Percentiles rank a stretch among this genome's conserved stretches.
phyloP scores from a whole-genome alignment of 768 basidiomycete genomes.

The Russula dissimulans region DNA sequence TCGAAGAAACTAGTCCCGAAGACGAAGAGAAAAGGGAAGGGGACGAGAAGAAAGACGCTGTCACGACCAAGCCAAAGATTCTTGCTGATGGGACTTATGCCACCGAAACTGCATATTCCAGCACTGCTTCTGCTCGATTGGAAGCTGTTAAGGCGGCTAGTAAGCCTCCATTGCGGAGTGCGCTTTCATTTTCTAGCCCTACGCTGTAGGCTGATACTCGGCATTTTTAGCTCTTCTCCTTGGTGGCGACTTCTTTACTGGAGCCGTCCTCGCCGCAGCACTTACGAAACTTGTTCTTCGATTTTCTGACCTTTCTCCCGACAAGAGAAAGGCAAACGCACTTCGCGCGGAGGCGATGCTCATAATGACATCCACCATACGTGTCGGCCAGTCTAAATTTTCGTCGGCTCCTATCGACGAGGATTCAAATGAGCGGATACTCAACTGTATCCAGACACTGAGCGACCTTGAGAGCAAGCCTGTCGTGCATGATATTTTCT shows the following conservation, averaged over 20 bases:
- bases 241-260: constrained; percentile 96
- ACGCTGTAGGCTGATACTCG: neutral
- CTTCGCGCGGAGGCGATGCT: constrained; percentile 94
- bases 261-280: constrained; percentile 78
- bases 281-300: constrained; percentile 88
- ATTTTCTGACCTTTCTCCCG: constrained; percentile 42
- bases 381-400: constrained; percentile 95
- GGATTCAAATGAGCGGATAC: constrained; percentile 91
- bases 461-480: constrained; percentile 59
- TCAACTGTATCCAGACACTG: constrained; percentile 91
- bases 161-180: constrained; percentile 85
- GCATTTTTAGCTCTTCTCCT: constrained; percentile 60
- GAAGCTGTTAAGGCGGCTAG: constrained; percentile 79
- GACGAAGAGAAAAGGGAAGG: constrained; percentile 41
- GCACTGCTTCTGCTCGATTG: constrained; percentile 47
- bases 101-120: constrained; percentile 85
- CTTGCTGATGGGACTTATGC: constrained; percentile 97
- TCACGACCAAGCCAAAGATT: constrained; percentile 59
- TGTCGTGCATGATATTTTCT: constrained; percentile 59
- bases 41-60: constrained; percentile 38
- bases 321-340: constrained; percentile 50
- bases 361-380: constrained; percentile 95
- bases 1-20: constrained; percentile 66
- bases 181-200: constrained; percentile 16
- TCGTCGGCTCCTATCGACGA: constrained; percentile 94